Conservation (phyloP, 306 rosid species). For the Castanea crenata region DNA sequence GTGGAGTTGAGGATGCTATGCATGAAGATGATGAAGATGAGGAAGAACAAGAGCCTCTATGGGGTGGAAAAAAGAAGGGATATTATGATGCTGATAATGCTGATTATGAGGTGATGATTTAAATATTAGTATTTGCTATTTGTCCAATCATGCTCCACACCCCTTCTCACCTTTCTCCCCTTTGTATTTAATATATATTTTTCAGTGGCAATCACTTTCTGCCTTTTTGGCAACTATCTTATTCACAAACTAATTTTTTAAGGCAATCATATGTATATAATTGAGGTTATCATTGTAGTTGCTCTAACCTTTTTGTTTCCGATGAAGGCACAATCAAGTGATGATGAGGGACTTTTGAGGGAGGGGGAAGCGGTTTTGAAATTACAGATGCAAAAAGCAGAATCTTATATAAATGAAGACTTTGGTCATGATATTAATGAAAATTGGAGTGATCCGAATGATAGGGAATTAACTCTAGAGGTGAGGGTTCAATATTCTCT, state of each 20-base stretch:
- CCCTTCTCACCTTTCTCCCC: too few relatives aligned
- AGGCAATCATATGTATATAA: too few relatives aligned
- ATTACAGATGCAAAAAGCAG: conserved; percentile 32
- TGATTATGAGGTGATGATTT: conserved; percentile 59
- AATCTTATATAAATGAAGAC: too few relatives aligned
- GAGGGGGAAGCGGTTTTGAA: conserved; percentile 68
- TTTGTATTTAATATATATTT: not conserved
- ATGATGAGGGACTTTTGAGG: conserved; percentile 67
- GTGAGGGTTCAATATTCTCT: conserved; percentile 6
- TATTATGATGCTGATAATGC: conserved; percentile 77
- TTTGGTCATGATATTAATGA: too few relatives aligned
- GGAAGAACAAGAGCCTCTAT: conserved; percentile 33
- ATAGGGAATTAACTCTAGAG: too few relatives aligned
- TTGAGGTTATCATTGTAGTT: too few relatives aligned
- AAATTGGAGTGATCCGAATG: too few relatives aligned
- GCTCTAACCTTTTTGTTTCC: too few relatives aligned
- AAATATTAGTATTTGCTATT: too few relatives aligned
- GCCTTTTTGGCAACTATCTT: conserved; percentile 45
- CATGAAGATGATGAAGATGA: conserved; percentile 61
- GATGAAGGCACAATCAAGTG: conserved; percentile 31
- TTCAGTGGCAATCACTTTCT: not conserved
- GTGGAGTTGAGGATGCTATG: conserved; percentile 66
- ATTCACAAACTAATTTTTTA: too few relatives aligned
- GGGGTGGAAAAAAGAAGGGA: conserved; percentile 42
- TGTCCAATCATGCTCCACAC: too few relatives aligned